Base-by-base conservation (phyloP, 352 stramenopile species). In the Globisporangium ultimum region DNA sequence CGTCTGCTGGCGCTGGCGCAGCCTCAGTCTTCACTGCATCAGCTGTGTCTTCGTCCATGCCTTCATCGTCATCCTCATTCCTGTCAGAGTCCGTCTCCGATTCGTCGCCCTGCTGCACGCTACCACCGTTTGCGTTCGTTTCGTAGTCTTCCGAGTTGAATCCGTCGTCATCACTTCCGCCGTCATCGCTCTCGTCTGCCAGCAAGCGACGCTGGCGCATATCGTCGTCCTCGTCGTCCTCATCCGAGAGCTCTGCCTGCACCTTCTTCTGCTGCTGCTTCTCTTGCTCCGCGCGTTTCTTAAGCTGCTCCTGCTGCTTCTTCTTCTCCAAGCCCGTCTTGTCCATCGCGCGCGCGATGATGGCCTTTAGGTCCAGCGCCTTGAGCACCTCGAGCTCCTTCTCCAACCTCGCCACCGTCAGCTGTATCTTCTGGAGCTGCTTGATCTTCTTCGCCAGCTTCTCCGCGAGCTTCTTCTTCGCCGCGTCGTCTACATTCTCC, bases 311-410 rank as follows among this genome's bases (percentile, higher is more conserved):
- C 32, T 76, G 57, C 11, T 49, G 43, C 2, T 72, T 40, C 11
- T 76, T 60, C 36, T 28, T 50, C 38, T 72, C 62, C n/a, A 89
- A 56, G 9, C 76, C 74, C 12, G 78, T 87, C 53, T 66, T 66
- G 24, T 76, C 50, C 45, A 78, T 72, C 32, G 72, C 81, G 4
- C 63, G 63, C 9, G 58, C 55, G 32, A 88, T 71, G 14, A 91
- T 50, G 4, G 67, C 70, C 51, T 78, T 71, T 18, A 91, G 38
- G 15, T 88, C 71, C 49, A 88, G 49, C 41, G 41, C 61, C 67
- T 89, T 91, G 41, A 91, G 67, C 53, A 61, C 62, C 15, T 61
- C 65, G n/a, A 80, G 78, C 55, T 91, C 79, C 14, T 63, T 70
- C 54, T 91, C 82, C 9, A 87, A 60, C 36, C 68, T 67, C 13